Base-by-base conservation (phyloP, 75 land plant genomes). In the Picea glauca region DNA sequence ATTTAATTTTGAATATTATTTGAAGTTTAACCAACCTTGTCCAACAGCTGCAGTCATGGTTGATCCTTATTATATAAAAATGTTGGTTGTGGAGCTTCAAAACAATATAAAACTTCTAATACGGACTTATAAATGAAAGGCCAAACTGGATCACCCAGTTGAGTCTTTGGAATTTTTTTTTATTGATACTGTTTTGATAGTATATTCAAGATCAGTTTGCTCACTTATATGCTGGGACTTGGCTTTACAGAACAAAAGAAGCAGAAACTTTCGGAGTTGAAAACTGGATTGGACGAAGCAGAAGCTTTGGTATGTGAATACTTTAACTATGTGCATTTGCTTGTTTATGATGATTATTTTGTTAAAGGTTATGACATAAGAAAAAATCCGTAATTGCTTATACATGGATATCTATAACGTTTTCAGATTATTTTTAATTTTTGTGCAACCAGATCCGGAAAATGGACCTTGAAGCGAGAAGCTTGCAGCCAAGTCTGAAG, bases 401-500 rank as follows among this genome's bases (percentile, higher is more conserved):
- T 70, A 38, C 54, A 43, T 13, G 21, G 50, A 70, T 70, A 7
- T 70, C 4, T 35, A n/a, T 70, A 20, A 43, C 56, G 18, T 75
- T 30, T 50, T 50, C 43, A 57, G 17, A 75, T 58, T 31, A 12
- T 26, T 21, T 75, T 12, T 50, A 75, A 75, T 58, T 4, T 54
- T 5, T 73, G 35, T 62, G 14, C 35, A 56, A 75, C 6, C 81
- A 93, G 95, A 93, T 93, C 78, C 82, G 92, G 61, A 90, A 88
- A 85, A 93, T 93, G 95, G 95, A 93, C 78, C 80, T 93, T 76
- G 95, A 93, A 80, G 95, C 95, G 30, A 83, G 95, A 75, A 93
- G 92, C 56, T 83, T 93, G 80, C 91, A 84, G 75, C 87, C 93
- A 46, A 72, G 89, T 58, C 75, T 80, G 35, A 93, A 88, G 67